Evolutionary conservation across 2,329 filamentous ascomycete genomes (phyloP).

Genomic region (Pyrenochaeta sp.): DNA sequence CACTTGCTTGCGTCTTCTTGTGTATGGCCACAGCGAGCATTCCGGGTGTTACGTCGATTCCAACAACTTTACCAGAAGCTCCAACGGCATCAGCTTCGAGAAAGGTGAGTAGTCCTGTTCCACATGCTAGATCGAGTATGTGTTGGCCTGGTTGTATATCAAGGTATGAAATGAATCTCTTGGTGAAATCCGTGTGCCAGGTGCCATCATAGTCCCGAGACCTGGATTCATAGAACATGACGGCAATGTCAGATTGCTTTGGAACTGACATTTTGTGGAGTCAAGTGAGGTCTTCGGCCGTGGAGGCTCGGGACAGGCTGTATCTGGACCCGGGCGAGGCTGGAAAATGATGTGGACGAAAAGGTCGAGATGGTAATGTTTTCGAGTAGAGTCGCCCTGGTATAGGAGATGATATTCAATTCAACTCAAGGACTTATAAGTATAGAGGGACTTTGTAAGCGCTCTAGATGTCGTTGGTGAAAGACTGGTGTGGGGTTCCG

Average conservation of each 20-base stretch:
- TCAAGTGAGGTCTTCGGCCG: no score
- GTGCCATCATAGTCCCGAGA: constrained; percentile 49
- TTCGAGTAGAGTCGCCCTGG: no score
- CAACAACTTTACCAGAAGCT: constrained; percentile 46
- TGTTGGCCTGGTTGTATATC: constrained; percentile 46
- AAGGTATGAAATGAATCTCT: constrained; percentile 45
- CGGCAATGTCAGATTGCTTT: constrained; percentile 37
- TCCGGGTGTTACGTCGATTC: constrained; percentile 51
- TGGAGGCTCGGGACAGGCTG: no score
- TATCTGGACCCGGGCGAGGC: no score
- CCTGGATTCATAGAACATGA: constrained; percentile 46
- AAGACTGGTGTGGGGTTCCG: no score
- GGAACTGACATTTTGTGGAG: constrained; percentile 19
- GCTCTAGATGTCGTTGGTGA: no score
- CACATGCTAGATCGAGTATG: constrained; percentile 57
- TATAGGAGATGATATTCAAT: no score
- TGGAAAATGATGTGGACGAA: no score
- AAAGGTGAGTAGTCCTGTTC: constrained; percentile 54
- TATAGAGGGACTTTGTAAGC: no score
- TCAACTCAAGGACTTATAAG: no score
- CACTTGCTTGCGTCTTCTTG: constrained; percentile 33
- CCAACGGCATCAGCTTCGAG: constrained; percentile 50
- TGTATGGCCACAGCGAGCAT: constrained; percentile 50
- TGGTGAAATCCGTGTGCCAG: constrained; percentile 52
- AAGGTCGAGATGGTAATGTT: no score